These are phyloP conservation scores for Rhodotorula diobovata DNA, from an alignment of 768 basidiomycete species.

Conservation along the genomic window DNA sequence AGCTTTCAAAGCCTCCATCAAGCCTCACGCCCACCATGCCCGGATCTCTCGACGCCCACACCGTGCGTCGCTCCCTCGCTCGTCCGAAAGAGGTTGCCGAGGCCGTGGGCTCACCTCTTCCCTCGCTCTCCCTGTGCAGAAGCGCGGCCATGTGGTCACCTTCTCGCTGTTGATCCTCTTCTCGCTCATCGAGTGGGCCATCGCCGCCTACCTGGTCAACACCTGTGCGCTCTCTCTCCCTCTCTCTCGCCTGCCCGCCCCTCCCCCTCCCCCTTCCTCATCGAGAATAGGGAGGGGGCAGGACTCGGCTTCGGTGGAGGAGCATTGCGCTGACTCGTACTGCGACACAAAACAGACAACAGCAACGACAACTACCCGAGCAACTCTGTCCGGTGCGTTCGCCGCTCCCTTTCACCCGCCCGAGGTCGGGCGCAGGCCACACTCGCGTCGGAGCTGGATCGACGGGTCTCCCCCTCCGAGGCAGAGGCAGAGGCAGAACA, in stretches of 20 bases:
- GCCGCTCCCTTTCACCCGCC: background rate
- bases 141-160: constrained; percentile 34
- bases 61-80: constrained; percentile 1
- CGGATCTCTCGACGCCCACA: constrained; percentile 1
- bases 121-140: background rate
- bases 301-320: background rate
- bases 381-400: constrained; percentile 19
- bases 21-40: background rate
- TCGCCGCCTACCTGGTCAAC: constrained; percentile 30
- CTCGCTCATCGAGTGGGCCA: constrained; percentile 24
- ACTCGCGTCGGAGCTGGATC: too few relatives aligned
- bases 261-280: background rate
- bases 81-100: background rate
- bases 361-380: constrained; percentile 22
- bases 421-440: too few relatives aligned
- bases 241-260: background rate
- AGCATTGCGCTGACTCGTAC: background rate
- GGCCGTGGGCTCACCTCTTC: background rate
- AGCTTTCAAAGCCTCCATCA: background rate
- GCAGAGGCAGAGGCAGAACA: too few relatives aligned
- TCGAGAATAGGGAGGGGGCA: background rate
- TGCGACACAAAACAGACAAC: background rate
- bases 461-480: too few relatives aligned
- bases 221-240: background rate
- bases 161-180: constrained; percentile 36